phyloP scores from a whole-genome alignment of 768 basidiomycete species.

The Mycena leptocephala region DNA sequence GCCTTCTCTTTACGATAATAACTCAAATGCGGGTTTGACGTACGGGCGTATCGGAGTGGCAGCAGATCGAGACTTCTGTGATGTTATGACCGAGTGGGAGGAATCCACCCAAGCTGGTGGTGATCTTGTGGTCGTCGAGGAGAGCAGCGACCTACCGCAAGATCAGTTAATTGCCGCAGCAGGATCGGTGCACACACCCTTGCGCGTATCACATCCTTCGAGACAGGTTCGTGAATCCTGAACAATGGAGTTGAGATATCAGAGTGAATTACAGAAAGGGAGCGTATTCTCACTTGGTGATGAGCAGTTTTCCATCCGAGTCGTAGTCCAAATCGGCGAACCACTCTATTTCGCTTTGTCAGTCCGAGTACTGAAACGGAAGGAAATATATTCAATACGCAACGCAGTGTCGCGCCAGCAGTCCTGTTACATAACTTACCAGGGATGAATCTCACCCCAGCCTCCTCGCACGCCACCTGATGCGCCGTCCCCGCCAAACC shows the following conservation, averaged over 20 bases:
- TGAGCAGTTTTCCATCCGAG: slow-evolving; percentile 70
- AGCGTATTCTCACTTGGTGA: slow-evolving; percentile 72
- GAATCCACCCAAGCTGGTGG: slow-evolving; percentile 60
- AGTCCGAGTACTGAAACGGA: not conserved
- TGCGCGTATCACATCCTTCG: slow-evolving; percentile 57
- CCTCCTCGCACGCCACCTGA: slow-evolving; percentile 68
- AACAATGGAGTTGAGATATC: not conserved
- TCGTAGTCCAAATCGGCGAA: slow-evolving; percentile 79
- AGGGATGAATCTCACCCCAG: slow-evolving; percentile 74
- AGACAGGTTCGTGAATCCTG: slow-evolving; percentile 68
- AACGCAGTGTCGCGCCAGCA: no score
- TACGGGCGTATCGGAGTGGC: slow-evolving; percentile 78
- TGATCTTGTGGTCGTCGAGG: slow-evolving; percentile 61
- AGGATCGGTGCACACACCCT: slow-evolving; percentile 54
- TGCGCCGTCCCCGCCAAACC: slow-evolving; percentile 79
- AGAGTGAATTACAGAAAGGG: not conserved
- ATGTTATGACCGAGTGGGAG: slow-evolving; percentile 63
- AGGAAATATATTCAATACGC: no score
- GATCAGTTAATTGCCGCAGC: not conserved
- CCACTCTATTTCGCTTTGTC: slow-evolving; percentile 64
- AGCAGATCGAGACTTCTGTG: slow-evolving; percentile 72
- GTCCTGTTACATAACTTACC: no score
- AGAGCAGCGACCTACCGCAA: slow-evolving; percentile 59
- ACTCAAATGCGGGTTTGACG: slow-evolving; percentile 40
- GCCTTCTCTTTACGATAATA: not conserved